Base-by-base conservation (phyloP, 108 stramenopile species). In the Chaetoceros muelleri region DNA sequence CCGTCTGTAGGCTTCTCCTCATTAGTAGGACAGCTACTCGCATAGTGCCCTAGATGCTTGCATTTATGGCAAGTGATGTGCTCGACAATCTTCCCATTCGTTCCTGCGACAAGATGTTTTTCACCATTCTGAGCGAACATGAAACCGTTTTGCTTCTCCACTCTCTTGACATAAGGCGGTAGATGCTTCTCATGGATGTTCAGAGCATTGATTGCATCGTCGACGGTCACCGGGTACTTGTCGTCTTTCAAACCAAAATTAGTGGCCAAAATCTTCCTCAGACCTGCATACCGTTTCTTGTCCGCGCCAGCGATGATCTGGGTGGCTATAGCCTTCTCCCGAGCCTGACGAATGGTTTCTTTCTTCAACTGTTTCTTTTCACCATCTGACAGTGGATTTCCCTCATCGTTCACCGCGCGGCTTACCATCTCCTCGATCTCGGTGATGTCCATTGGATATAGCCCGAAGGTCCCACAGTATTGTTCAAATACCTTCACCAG, bases 211-310 rank as follows among this genome's bases (percentile, higher is more conserved):
- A 52, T 46, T 2, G 70, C 70, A 19, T 67, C 53, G n/a, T 25
- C 24, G n/a, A 73, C 1, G 8, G 40, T 64, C 40, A 28, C 52
- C 2, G 72, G 72, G 58, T 65, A 73, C 0, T 54, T n/a, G 58
- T 73, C 44, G 10, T 58, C 29, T 23, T 67, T 67, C 1, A 40
- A 2, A 8, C 24, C 0, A 53, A 46, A 55, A 10, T 64, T 31
- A 21, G 64, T 70, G 16, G 50, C 28, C 2, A 69, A 61, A 2
- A 57, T 47, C 1, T 62, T 47, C 5, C 62, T 48, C 3, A 62
- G 71, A 25, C 2, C 17, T 24, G 45, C 51, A 40, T 67, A 72
- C 7, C 55, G 47, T 1, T 40, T 27, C 2, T 50, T 27, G 61
- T 66, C 61, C 0, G 61, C 20, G 10, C 61, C 53, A 0, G 25